Evolutionary conservation across 176 grass and related monocot species (phyloP), one percentile per base, ranked within the genome.

Genomic region (Triticum monococcum): DNA sequence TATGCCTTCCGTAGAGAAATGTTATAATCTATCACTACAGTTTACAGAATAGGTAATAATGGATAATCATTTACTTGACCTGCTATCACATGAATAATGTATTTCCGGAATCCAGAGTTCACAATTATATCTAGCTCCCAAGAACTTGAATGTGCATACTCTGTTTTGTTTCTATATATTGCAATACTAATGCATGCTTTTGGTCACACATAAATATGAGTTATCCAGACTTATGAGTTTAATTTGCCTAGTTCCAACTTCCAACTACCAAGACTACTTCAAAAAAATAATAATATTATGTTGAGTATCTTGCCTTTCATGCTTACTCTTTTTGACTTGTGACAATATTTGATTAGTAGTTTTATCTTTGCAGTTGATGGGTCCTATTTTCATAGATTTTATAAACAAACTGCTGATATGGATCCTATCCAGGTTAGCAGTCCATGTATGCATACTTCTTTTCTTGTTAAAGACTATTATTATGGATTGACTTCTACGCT

Each of bases 361-460:
- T 68, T 84, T 32, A 59, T 85, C 17, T 86, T 77, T 94, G 74
- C 62, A 98, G 96, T 31, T 62, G 93, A 95, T 79, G 96, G 84
- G 16, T 98, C 96, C 54, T 98, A 92, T 88, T 88, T 98, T 72
- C 91, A 98, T 84, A 95, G 88, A 38, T 95, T 98, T 79, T 98
- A 94, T 80, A 95, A 88, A 89, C 52, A 50, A 85, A 95, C 96
- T 12, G 86, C 84, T 74, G 72, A 61, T 30, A 95, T 95, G 91
- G 77, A 98, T 90, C 93, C 93, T 86, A 75, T 32, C 88, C 91
- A 98, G 96, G 91, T 95, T 78, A 83, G 56, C 70, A 76, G 13
- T 85, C 26, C 8, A 64, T 82, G 11, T 78, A 45, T 9, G 7
- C 72, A 8, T 45, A 14, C 32, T 46, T 83, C 64, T 66, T 68